phyloP scores from a whole-genome alignment of 208 protist genomes.

The Trypanosoma conorhini region DNA sequence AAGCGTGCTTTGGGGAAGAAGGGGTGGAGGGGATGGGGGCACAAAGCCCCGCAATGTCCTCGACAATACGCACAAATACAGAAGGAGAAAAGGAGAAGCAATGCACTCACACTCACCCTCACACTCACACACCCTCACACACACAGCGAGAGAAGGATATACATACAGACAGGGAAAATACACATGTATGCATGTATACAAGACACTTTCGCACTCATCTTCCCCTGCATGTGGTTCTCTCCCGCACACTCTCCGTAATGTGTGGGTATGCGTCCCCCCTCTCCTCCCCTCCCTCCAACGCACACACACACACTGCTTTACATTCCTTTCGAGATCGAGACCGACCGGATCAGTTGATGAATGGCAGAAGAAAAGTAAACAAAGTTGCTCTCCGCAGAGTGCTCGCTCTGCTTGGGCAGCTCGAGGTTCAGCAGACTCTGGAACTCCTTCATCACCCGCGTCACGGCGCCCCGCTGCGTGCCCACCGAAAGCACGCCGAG shows the following conservation, averaged over 20 bases:
- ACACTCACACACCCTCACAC: too few relatives aligned
- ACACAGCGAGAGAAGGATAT: too few relatives aligned
- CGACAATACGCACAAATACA: neutral
- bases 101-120: too few relatives aligned
- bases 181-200: too few relatives aligned
- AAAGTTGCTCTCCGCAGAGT: conserved; percentile 86
- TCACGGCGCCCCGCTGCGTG: conserved; percentile 32
- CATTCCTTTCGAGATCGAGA: conserved; percentile 25
- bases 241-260: neutral
- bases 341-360: conserved; percentile 61
- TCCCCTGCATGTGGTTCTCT: neutral
- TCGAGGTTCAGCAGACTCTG: conserved; percentile 82
- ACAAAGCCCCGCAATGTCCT: neutral
- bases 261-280: neutral
- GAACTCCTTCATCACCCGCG: conserved; percentile 66
- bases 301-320: neutral
- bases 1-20: too few relatives aligned
- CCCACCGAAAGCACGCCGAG: conserved; percentile 81
- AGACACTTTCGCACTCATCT: too few relatives aligned
- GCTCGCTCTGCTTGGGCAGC: conserved; percentile 85
- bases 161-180: too few relatives aligned
- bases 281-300: neutral
- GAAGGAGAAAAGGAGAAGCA: neutral
- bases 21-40: neutral
- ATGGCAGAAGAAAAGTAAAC: conserved; percentile 81